Percentiles rank a stretch among this genome's conserved stretches.
Conservation (phyloP, 1,284 basidiomycete species). For the Moniliella sp. region DNA sequence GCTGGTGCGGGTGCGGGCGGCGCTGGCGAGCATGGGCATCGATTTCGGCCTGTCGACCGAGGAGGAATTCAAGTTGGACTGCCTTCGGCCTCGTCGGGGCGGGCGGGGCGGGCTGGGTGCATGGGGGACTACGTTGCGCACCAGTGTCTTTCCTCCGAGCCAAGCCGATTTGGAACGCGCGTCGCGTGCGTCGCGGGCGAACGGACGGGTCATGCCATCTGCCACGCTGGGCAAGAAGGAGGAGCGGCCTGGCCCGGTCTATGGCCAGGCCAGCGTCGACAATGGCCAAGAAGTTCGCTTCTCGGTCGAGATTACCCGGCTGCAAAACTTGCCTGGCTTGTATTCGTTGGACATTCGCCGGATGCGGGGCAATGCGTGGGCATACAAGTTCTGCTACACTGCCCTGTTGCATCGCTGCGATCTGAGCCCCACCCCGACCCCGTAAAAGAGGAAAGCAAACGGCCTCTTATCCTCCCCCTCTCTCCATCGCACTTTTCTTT, state of each 20-base stretch:
- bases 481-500: no score
- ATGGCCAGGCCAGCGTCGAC: slow-evolving; percentile 19
- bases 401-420: slow-evolving; percentile 9
- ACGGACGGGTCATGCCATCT: slow-evolving; percentile 3
- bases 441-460: no score
- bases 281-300: slow-evolving; percentile 31
- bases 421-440: no score
- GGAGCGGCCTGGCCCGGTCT: slow-evolving; percentile 12
- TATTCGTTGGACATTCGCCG: slow-evolving; percentile 29
- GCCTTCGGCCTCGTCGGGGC: slow-evolving; percentile 20
- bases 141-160: slow-evolving; percentile 20
- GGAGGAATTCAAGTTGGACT: slow-evolving; percentile 41
- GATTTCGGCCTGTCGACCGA: slow-evolving; percentile 62
- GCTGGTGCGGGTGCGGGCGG: slow-evolving; percentile 57
- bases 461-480: no score
- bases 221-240: slow-evolving; percentile 5
- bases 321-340: slow-evolving; percentile 24
- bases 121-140: slow-evolving; percentile 14
- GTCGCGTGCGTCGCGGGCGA: no score
- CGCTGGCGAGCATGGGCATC: slow-evolving; percentile 70
- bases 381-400: slow-evolving; percentile 27
- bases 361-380: slow-evolving; percentile 29
- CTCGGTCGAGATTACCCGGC: slow-evolving; percentile 26
- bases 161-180: slow-evolving; percentile 20
- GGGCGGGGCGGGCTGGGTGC: no score